Percentiles rank a stretch among this genome's conserved stretches.
Evolutionary conservation across 805 yeast species (phyloP).

Genomic region (Candida rishiriensis): DNA sequence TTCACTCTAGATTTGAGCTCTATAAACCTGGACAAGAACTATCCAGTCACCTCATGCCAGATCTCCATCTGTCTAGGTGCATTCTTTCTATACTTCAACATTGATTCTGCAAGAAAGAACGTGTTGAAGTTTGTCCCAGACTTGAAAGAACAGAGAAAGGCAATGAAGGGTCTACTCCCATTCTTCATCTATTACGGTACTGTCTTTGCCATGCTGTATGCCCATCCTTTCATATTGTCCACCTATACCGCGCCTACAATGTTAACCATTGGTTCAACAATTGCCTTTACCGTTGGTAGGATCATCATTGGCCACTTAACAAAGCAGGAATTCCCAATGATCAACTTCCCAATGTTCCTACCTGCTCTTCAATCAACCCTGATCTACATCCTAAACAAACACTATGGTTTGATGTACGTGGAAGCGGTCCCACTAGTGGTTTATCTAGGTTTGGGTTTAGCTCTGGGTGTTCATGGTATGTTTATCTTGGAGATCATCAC

Average conservation of each 20-base stretch:
- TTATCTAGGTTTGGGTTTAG: slow-evolving; percentile 64
- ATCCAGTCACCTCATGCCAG: slow-evolving; percentile 37
- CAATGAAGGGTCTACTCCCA: slow-evolving; percentile 60
- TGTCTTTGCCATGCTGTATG: slow-evolving; percentile 41
- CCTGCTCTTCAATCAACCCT: slow-evolving; percentile 48
- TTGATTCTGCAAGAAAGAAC: slow-evolving; percentile 60
- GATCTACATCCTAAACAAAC: slow-evolving; percentile 31
- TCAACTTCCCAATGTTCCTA: slow-evolving; percentile 65
- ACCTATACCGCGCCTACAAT: slow-evolving; percentile 50
- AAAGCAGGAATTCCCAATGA: slow-evolving; percentile 66
- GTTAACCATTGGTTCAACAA: slow-evolving; percentile 64
- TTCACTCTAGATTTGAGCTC: slow-evolving; percentile 36
- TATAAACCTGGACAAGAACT: slow-evolving; percentile 22
- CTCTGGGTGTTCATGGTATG: slow-evolving; percentile 63
- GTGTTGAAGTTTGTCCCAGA: slow-evolving; percentile 39
- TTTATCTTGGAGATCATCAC: slow-evolving; percentile 75
- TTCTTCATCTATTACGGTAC: slow-evolving; percentile 51
- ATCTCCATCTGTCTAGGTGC: slow-evolving; percentile 49
- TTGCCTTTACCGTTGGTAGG: slow-evolving; percentile 88
- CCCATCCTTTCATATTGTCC: slow-evolving; percentile 49
- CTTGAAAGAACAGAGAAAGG: slow-evolving; percentile 29
- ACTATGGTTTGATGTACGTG: slow-evolving; percentile 37
- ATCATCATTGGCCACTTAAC: slow-evolving; percentile 87
- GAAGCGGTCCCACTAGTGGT: slow-evolving; percentile 46
- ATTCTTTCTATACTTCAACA: slow-evolving; percentile 57